A percentile compares a stretch with the other conserved stretches of the same genome.
phyloP scores from a whole-genome alignment of 2,329 filamentous ascomycete genomes.

The Trichoderma koningiopsis region DNA sequence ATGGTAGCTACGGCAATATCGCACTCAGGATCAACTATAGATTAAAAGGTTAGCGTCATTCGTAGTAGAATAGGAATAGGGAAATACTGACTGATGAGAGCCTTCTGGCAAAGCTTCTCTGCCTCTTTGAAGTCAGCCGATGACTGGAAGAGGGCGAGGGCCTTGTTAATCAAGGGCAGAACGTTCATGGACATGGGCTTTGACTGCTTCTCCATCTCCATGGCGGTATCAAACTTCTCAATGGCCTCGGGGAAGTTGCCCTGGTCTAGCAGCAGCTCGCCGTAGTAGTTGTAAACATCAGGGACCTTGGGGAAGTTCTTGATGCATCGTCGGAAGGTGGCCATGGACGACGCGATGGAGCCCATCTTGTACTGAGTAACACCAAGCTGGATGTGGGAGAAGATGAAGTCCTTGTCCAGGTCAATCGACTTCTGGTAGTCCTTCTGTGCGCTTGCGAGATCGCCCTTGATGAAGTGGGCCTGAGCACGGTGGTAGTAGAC shows the following conservation, averaged over 20 bases:
- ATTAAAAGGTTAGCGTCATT: constrained; percentile 40
- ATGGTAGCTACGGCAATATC: constrained; percentile 98
- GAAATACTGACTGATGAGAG: constrained; percentile 79
- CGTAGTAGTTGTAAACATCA: constrained; percentile 99
- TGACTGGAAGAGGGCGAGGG: constrained; percentile 95
- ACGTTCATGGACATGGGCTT: constrained; percentile 98
- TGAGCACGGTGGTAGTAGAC: constrained; percentile 99
- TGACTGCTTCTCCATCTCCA: constrained; percentile 94
- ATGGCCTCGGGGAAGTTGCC: constrained; percentile 94
- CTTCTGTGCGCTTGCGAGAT: constrained; percentile 91
- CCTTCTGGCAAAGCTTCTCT: constrained; percentile 95
- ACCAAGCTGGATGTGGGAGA: constrained; percentile 98
- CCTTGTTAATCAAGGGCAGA: constrained; percentile 96
- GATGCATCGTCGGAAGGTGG: constrained; percentile 93
- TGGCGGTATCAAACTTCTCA: constrained; percentile 97
- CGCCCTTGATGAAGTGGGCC: constrained; percentile 94
- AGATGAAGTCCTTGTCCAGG: constrained; percentile 93
- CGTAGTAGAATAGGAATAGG: neutral
- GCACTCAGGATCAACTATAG: constrained; percentile 89
- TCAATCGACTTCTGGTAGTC: constrained; percentile 99
- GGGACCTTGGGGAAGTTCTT: constrained; percentile 98
- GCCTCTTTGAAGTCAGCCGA: constrained; percentile 95
- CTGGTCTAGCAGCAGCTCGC: constrained; percentile 94
- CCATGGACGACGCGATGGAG: constrained; percentile 95
- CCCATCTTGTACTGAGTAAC: constrained; percentile 99